These are phyloP conservation scores for Arabidopsis lyrata DNA, from an alignment of 441 rosid species.

Conservation along the genomic window DNA sequence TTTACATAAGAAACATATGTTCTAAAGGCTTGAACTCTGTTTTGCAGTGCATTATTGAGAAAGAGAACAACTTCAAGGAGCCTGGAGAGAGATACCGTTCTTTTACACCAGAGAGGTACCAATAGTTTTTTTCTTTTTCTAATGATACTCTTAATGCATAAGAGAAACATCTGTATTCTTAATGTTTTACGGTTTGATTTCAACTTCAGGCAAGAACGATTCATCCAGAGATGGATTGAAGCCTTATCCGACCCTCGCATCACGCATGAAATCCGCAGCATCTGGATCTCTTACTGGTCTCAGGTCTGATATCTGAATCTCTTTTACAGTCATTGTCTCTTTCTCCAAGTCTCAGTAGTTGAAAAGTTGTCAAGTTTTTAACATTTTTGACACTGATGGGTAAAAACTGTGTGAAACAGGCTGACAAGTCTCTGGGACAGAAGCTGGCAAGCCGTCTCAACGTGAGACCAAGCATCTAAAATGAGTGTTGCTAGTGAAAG, in stretches of 20 bases:
- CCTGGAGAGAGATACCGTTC: slow-evolving; percentile 92
- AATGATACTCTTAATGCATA: neutral
- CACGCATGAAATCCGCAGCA: slow-evolving; percentile 81
- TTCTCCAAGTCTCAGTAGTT: neutral
- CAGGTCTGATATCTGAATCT: slow-evolving; percentile 55
- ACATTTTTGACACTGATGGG: slow-evolving; percentile 16
- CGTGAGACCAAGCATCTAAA: slow-evolving; percentile 58
- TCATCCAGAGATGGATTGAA: slow-evolving; percentile 76
- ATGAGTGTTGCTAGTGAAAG: slow-evolving; percentile 19
- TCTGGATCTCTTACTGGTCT: slow-evolving; percentile 93
- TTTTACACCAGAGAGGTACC: slow-evolving; percentile 81
- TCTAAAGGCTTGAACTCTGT: slow-evolving; percentile 1
- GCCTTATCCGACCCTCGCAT: slow-evolving; percentile 81
- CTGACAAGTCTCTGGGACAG: slow-evolving; percentile 78
- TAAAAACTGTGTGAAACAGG: slow-evolving; percentile 52
- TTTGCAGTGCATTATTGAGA: slow-evolving; percentile 70
- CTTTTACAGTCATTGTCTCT: slow-evolving; percentile 5
- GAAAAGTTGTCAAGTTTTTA: neutral
- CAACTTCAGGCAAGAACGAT: slow-evolving; percentile 79
- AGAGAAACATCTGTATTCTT: neutral
- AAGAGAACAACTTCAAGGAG: slow-evolving; percentile 97
- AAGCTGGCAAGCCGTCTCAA: slow-evolving; percentile 85
- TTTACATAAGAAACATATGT: neutral
- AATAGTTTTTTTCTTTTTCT: neutral
- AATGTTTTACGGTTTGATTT: slow-evolving; percentile 24